phyloP scores from a whole-genome alignment of 164 flowering plant genomes.

The Kingdonia uniflora region DNA sequence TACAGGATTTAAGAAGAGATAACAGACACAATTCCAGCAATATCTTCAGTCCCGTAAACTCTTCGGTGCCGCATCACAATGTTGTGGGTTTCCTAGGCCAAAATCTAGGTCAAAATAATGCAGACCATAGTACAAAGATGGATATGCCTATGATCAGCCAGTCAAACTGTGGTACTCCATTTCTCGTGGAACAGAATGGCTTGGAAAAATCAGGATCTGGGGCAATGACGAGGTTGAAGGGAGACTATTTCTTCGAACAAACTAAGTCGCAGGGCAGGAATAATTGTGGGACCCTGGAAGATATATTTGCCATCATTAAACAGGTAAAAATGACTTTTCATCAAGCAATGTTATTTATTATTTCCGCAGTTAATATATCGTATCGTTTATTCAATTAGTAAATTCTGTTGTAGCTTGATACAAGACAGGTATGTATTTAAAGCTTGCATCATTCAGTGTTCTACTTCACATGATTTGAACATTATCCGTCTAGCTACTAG shows the following conservation, averaged over 20 bases:
- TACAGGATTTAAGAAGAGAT: constrained; percentile 27
- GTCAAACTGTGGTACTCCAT: constrained; percentile 20
- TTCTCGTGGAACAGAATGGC: constrained; percentile 20
- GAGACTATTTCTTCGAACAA: constrained; percentile 21
- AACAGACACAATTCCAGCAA: constrained; percentile 16
- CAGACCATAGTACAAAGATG: constrained; percentile 13
- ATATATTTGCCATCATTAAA: constrained; percentile 40
- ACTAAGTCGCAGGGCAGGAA: constrained; percentile 26
- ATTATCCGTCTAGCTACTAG: too few relatives aligned
- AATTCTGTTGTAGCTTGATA: neutral
- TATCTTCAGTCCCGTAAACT: constrained; percentile 18
- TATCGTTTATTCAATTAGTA: neutral
- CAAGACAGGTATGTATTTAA: neutral
- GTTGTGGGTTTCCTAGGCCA: constrained; percentile 16
- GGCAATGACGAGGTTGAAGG: constrained; percentile 20
- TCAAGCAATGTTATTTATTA: neutral
- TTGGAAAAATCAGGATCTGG: constrained; percentile 20
- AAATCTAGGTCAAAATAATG: constrained; percentile 19
- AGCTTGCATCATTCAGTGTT: neutral
- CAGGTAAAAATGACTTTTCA: constrained; percentile 23
- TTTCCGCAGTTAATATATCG: neutral
- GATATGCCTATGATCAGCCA: constrained; percentile 19
- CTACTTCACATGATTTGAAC: neutral
- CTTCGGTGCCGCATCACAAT: constrained; percentile 19
- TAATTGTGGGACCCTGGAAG: constrained; percentile 44